A percentile compares a stretch with the other conserved stretches of the same genome.
Conservation (phyloP, 345 rosid species). For the Gossypium sturtianum region DNA sequence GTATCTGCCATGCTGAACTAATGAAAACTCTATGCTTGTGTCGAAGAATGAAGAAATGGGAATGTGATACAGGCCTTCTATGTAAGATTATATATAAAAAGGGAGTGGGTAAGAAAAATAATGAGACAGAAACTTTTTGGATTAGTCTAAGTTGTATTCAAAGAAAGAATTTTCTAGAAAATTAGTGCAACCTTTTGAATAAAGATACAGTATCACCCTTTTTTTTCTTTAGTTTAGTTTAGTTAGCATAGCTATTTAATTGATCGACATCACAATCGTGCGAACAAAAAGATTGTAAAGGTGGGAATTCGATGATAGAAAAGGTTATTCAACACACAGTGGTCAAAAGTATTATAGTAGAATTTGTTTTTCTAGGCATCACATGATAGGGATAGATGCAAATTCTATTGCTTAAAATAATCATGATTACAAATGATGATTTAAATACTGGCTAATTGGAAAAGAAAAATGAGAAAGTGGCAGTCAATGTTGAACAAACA, state of each 20-base stretch:
- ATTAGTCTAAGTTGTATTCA: slow-evolving; percentile 3
- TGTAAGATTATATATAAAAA: not conserved
- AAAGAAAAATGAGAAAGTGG: not conserved
- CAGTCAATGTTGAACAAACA: not conserved
- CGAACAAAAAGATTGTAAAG: no score
- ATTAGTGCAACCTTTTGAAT: not conserved
- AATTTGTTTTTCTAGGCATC: not conserved
- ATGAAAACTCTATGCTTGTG: not conserved
- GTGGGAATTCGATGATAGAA: no score
- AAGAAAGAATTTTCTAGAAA: slow-evolving; percentile 5
- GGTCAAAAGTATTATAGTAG: not conserved
- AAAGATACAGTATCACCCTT: no score
- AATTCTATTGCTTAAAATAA: not conserved
- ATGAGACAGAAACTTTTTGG: not conserved
- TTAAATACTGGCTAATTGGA: not conserved
- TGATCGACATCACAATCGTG: no score
- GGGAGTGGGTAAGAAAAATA: not conserved
- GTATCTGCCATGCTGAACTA: slow-evolving; percentile 32
- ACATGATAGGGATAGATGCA: not conserved
- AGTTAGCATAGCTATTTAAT: no score
- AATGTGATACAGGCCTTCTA: not conserved
- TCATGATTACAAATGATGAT: not conserved
- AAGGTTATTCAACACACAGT: not conserved
- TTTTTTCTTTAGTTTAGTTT: no score
- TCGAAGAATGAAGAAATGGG: not conserved